Evolutionary conservation across 78 protist genomes (phyloP).

Genomic region (Planoprotostelium fungivorum): DNA sequence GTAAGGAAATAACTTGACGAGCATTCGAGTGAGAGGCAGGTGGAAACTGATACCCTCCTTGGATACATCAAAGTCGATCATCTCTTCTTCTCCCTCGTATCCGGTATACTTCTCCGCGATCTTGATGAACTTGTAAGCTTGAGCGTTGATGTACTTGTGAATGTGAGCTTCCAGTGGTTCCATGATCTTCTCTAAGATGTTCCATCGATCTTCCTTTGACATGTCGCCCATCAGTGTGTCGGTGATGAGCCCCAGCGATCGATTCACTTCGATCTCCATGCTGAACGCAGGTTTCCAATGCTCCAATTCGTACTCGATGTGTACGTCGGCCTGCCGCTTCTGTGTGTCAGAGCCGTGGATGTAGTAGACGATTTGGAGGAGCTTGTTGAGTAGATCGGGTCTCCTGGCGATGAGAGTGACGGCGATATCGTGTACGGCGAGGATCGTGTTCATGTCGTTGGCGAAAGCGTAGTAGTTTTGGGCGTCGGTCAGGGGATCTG

Average conservation of each 20-base stretch:
- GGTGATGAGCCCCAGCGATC: not conserved
- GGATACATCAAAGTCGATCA: not conserved
- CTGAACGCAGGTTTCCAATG: not conserved
- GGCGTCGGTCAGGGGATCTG: not conserved
- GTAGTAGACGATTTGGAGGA: too few relatives aligned
- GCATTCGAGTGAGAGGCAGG: not conserved
- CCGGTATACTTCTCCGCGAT: not conserved
- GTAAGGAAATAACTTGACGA: not conserved
- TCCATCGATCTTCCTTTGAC: not conserved
- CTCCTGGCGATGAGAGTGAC: not conserved
- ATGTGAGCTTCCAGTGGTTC: not conserved
- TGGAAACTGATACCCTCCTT: not conserved
- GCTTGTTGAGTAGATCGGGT: not conserved
- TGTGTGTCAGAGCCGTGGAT: not conserved
- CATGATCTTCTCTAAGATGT: not conserved
- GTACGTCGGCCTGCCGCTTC: not conserved
- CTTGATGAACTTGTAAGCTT: not conserved
- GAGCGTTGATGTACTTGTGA: not conserved
- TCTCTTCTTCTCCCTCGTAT: not conserved
- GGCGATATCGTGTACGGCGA: not conserved
- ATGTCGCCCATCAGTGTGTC: not conserved
- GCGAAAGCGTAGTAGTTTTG: not conserved
- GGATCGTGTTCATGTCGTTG: not conserved
- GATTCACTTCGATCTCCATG: not conserved
- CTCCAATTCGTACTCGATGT: not conserved